A percentile compares a stretch with the other conserved stretches of the same genome.
Conservation (phyloP, 345 rosid genomes). For the Moringa oleifera region DNA sequence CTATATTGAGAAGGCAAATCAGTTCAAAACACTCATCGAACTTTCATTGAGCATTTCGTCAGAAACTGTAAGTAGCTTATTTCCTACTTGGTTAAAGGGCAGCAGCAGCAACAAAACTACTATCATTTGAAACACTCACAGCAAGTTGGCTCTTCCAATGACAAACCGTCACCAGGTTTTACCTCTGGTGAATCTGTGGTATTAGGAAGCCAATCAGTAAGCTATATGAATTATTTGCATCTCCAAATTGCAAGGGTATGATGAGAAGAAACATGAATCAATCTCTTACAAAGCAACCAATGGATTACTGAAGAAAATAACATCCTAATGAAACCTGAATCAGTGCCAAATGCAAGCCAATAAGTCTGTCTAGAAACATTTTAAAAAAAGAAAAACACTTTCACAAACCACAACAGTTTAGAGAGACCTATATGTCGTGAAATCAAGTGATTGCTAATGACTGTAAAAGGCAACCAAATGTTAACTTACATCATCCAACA, state of each 20-base stretch:
- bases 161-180: neutral
- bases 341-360: neutral
- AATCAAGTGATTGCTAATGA: neutral
- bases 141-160: neutral
- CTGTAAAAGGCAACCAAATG: slow-evolving; percentile 7
- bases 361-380: neutral
- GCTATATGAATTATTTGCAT: neutral
- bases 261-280: neutral
- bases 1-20: neutral
- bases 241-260: neutral
- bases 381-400: too few species aligned
- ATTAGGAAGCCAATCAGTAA: neutral
- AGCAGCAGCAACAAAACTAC: neutral
- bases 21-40: neutral
- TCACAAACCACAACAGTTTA: neutral
- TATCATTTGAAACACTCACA: neutral
- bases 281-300: neutral
- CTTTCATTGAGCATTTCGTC: neutral
- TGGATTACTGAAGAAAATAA: neutral
- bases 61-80: neutral
- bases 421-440: too few species aligned
- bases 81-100: neutral
- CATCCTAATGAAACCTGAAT: neutral
- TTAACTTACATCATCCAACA: slow-evolving; percentile 97
- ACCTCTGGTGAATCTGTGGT: neutral